Conservation (phyloP, 495 filamentous ascomycete species). For the Daldinia bambusicola region DNA sequence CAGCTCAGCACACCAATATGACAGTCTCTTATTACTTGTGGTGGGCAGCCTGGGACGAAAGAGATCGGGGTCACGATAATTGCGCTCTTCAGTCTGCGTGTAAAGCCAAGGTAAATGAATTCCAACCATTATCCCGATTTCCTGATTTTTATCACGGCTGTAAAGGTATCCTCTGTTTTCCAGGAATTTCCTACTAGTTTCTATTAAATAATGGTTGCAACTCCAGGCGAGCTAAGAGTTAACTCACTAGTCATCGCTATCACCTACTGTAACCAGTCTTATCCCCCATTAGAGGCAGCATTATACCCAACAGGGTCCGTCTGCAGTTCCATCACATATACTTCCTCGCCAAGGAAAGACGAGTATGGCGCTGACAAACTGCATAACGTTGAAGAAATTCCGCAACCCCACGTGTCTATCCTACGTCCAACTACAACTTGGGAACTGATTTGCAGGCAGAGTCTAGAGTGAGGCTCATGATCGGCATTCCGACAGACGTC, state of each 20-base stretch:
- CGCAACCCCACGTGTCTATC: constrained; percentile 36
- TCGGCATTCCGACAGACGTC: constrained; percentile 31
- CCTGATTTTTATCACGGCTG: constrained; percentile 1
- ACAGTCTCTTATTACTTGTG: constrained; percentile 20
- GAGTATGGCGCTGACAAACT: constrained; percentile 24
- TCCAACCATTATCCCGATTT: neutral
- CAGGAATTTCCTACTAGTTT: constrained; percentile 28
- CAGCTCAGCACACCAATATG: constrained; percentile 46
- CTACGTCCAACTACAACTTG: constrained; percentile 35
- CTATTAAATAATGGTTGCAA: constrained; percentile 34
- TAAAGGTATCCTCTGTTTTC: constrained; percentile 20
- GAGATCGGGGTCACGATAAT: constrained; percentile 8
- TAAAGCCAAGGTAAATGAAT: constrained; percentile 21
- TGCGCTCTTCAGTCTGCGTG: constrained; percentile 15
- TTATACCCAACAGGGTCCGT: constrained; percentile 33
- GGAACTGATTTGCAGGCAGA: constrained; percentile 37
- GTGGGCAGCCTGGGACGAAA: constrained; percentile 34
- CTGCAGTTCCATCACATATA: constrained; percentile 44
- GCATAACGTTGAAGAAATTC: constrained; percentile 22
- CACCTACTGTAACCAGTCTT: constrained; percentile 43
- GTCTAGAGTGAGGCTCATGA: constrained; percentile 41
- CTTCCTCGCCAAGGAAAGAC: constrained; percentile 34
- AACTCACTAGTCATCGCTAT: constrained; percentile 24
- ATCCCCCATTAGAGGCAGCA: constrained; percentile 38
- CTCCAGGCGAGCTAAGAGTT: constrained; percentile 21